These are phyloP conservation scores for Anacardium occidentale DNA, from an alignment of 345 rosid genomes.

Conservation along the genomic window DNA sequence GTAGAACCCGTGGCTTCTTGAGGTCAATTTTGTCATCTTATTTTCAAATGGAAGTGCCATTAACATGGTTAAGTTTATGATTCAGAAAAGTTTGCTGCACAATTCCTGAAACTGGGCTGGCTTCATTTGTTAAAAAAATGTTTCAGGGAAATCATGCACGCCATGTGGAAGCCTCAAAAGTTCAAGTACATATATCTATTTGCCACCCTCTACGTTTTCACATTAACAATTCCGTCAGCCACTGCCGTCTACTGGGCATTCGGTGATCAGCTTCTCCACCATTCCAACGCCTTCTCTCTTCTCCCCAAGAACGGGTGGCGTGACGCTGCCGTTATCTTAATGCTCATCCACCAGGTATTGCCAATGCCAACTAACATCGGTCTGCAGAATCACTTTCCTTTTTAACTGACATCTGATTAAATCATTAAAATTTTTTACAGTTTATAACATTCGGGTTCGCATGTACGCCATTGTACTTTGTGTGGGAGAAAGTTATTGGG, in stretches of 20 bases:
- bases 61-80: too few relatives aligned
- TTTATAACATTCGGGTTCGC: slow-evolving; percentile 98
- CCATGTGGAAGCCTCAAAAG: slow-evolving; percentile 99
- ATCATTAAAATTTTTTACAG: slow-evolving; percentile 34
- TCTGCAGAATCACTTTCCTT: background rate
- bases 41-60: too few relatives aligned
- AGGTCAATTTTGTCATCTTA: slow-evolving; percentile 10
- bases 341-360: slow-evolving; percentile 94
- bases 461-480: slow-evolving; percentile 93
- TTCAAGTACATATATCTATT: slow-evolving; percentile 90
- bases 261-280: slow-evolving; percentile 84
- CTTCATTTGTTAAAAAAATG: background rate
- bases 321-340: slow-evolving; percentile 86
- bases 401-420: too few relatives aligned
- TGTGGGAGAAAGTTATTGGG: slow-evolving; percentile 99
- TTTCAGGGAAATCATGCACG: slow-evolving; percentile 96
- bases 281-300: slow-evolving; percentile 89
- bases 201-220: slow-evolving; percentile 93
- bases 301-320: slow-evolving; percentile 76
- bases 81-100: background rate
- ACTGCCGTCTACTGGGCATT: slow-evolving; percentile 97
- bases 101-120: background rate
- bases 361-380: too few relatives aligned
- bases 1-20: slow-evolving; percentile 11
- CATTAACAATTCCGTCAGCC: slow-evolving; percentile 91